Evolutionary conservation across 164 flowering plant species (phyloP).

Genomic region (Liquidambar formosana): DNA sequence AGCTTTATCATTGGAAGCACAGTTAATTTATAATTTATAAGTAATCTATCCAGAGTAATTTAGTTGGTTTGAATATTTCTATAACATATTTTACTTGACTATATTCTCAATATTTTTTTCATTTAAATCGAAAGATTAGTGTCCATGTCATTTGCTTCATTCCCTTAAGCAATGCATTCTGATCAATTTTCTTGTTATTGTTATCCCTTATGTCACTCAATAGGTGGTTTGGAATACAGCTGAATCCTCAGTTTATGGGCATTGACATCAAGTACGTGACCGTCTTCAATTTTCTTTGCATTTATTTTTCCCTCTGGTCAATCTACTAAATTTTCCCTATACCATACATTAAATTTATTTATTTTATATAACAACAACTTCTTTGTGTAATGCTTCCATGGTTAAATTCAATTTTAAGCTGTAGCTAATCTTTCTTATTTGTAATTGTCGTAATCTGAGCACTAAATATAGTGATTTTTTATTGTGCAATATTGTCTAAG

Average conservation of each 20-base stretch:
- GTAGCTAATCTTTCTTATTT: too few species aligned
- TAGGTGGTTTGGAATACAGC: conserved; percentile 99
- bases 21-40: too few species aligned
- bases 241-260: conserved; percentile 94
- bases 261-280: conserved; percentile 88
- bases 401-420: too few species aligned
- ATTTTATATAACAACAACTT: background rate
- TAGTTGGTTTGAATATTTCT: too few species aligned
- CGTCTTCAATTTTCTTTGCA: conserved; percentile 15
- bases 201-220: conserved; percentile 16
- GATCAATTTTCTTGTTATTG: conserved; percentile 9
- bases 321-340: background rate
- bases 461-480: too few species aligned
- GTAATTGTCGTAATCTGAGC: too few species aligned
- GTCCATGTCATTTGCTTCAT: background rate
- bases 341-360: background rate
- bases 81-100: too few species aligned
- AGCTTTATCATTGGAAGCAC: too few species aligned
- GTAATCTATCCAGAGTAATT: too few species aligned
- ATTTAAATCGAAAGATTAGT: background rate
- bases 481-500: too few species aligned
- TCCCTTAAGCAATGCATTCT: background rate
- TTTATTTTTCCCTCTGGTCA: background rate
- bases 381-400: background rate
- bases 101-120: background rate